Percentiles rank a stretch among this genome's conserved stretches.
These are phyloP conservation scores for Areca catechu DNA, from an alignment of 176 grass and related monocot genomes.

Conservation along the genomic window DNA sequence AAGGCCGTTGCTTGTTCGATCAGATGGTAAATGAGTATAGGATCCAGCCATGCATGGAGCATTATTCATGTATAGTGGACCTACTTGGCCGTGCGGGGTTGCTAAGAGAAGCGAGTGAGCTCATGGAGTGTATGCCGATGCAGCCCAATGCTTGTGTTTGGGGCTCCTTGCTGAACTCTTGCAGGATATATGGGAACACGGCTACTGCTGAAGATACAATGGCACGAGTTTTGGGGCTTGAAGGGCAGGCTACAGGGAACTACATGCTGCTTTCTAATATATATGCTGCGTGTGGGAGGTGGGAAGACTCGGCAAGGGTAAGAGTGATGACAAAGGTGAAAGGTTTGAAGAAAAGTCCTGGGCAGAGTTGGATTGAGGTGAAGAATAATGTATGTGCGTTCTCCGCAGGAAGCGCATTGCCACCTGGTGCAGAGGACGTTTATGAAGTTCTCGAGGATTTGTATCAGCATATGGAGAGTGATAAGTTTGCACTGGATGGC, in stretches of 20 bases:
- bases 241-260: slow-evolving; percentile 27
- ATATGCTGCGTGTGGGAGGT: slow-evolving; percentile 48
- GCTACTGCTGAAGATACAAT: slow-evolving; percentile 24
- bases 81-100: slow-evolving; percentile 47
- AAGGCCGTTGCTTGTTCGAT: slow-evolving; percentile 42
- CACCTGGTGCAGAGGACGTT: slow-evolving; percentile 11
- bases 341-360: slow-evolving; percentile 50
- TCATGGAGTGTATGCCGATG: slow-evolving; percentile 41
- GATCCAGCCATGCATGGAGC: slow-evolving; percentile 41
- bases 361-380: slow-evolving; percentile 57
- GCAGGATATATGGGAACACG: slow-evolving; percentile 34
- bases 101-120: slow-evolving; percentile 24
- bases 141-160: slow-evolving; percentile 30
- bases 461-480: slow-evolving; percentile 22
- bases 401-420: neutral
- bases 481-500: neutral
- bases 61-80: slow-evolving; percentile 63
- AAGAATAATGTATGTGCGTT: slow-evolving; percentile 35
- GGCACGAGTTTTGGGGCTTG: slow-evolving; percentile 18
- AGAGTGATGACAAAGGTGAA: slow-evolving; percentile 42
- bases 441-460: slow-evolving; percentile 21
- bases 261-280: slow-evolving; percentile 48
- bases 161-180: slow-evolving; percentile 59
- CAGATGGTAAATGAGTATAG: slow-evolving; percentile 29
- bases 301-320: slow-evolving; percentile 40